Base-by-base conservation (phyloP, 1,284 basidiomycete species). In the Rhodotorula sp. region DNA sequence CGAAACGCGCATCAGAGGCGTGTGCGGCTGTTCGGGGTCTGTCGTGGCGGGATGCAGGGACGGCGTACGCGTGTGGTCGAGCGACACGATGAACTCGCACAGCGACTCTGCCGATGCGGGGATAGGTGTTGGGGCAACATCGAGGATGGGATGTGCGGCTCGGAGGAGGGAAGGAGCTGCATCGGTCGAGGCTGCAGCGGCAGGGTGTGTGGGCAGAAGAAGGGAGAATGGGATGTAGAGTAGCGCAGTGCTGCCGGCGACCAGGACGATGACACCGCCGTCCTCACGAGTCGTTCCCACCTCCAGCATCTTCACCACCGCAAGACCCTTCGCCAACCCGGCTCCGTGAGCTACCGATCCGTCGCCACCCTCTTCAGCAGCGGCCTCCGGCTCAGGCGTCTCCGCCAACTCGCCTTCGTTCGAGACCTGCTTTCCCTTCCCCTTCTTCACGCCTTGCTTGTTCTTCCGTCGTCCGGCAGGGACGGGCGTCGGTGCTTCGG, bases 141-240 rank as follows among this genome's bases (percentile, higher is more conserved):
- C 75, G 26, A 77, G 67, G 51, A 76, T 60, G 15, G 76, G 74
- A 47, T 65, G 62, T 10, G 59, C 55, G 53, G 75, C 64, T 28
- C 69, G 60, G 51, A 76, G 55, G 59, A 76, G 53, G 44, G 67
- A 69, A 13, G 62, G 60, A 20, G 15, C 15, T 10, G 28, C 40
- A 26, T 40, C 16, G n/a, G 44, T 22, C 34, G 59, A 16, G 20
- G 48, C 28, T 18, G 26, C 20, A 26, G 69, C 6, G 9, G 54
- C n/a, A 24, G 59, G 7, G 34, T 60, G n/a, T 22, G 62, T n/a
- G 10, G 64, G 51, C 28, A 68, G 51, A 48, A 75, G 52, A 26
- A 58, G 48, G 11, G 62, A 51, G 59, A 67, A 65, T 30, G 73
- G 71, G 40, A 75, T 55, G 64, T 61, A 75, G 46, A 75, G 72